A percentile compares a stretch with the other conserved stretches of the same genome.
These are phyloP conservation scores for Fraxinus anomala DNA, from an alignment of 257 asterid species.

Conservation along the genomic window DNA sequence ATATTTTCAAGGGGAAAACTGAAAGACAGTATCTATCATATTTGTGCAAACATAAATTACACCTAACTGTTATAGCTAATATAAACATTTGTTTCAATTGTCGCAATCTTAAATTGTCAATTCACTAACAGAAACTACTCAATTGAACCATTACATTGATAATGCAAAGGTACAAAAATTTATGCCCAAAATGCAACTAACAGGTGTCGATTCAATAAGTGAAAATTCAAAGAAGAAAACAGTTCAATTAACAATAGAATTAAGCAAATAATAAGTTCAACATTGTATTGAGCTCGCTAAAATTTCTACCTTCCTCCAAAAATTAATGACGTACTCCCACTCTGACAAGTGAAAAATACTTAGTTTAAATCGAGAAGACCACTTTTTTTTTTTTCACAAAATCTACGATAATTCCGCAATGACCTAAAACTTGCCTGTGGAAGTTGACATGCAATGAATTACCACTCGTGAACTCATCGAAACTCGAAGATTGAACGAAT, in stretches of 20 bases:
- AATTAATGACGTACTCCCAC: slow-evolving; percentile 1
- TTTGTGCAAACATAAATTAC: background rate
- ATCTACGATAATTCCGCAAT: background rate
- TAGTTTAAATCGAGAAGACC: too few species aligned
- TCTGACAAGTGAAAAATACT: background rate
- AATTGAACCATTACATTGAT: background rate
- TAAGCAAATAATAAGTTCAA: background rate
- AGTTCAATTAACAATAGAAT: background rate
- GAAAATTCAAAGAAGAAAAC: background rate
- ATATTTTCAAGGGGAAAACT: background rate
- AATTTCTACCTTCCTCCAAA: background rate
- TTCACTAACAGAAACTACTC: background rate
- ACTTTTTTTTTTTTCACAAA: too few species aligned
- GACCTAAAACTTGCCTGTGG: slow-evolving; percentile 46
- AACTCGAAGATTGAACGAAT: slow-evolving; percentile 40
- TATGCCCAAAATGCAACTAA: background rate
- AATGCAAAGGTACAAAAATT: background rate
- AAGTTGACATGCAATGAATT: slow-evolving; percentile 66
- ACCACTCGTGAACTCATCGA: slow-evolving; percentile 44
- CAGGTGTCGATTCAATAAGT: slow-evolving; percentile 8
- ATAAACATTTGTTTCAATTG: too few species aligned
- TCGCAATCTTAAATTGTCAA: background rate
- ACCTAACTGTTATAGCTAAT: background rate
- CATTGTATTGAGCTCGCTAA: background rate
- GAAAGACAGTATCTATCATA: background rate